Percentiles rank a stretch among this genome's conserved stretches.
phyloP scores from a whole-genome alignment of 495 filamentous ascomycete species.

The Neurospora sp. region DNA sequence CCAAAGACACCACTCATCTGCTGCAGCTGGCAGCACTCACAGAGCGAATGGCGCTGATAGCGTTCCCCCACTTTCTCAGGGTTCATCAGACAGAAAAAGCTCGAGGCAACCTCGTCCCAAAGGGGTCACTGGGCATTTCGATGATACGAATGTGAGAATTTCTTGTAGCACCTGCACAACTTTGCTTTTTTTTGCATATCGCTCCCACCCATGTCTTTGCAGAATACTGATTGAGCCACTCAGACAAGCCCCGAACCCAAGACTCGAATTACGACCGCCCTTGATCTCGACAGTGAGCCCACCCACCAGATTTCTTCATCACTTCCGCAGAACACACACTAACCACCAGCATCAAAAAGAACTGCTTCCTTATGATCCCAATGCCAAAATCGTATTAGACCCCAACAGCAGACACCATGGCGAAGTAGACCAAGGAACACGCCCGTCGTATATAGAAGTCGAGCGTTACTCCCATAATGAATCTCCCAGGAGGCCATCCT shows the following conservation, averaged over 20 bases:
- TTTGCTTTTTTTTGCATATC: neutral
- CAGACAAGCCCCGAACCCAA: neutral
- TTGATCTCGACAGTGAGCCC: neutral
- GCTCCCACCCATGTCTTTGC: neutral
- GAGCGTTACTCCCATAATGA: neutral
- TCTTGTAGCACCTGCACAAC: neutral
- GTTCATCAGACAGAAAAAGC: neutral
- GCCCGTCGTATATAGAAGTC: neutral
- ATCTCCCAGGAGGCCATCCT: neutral
- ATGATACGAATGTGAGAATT: neutral
- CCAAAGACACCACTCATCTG: neutral
- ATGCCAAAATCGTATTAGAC: neutral
- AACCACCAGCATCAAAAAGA: neutral
- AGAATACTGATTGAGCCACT: neutral
- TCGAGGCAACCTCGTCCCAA: neutral
- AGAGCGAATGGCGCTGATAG: neutral
- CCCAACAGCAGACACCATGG: neutral
- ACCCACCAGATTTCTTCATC: neutral
- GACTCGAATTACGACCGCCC: neutral
- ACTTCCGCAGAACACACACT: neutral
- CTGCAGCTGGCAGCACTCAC: neutral
- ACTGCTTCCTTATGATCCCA: neutral
- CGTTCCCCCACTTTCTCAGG: neutral
- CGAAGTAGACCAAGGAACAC: neutral
- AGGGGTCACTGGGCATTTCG: too few species aligned